Percentiles rank a stretch among this genome's conserved stretches.
phyloP scores from a whole-genome alignment of 228 moss, liverwort and hornwort species.

The Sphagnum fallax region DNA sequence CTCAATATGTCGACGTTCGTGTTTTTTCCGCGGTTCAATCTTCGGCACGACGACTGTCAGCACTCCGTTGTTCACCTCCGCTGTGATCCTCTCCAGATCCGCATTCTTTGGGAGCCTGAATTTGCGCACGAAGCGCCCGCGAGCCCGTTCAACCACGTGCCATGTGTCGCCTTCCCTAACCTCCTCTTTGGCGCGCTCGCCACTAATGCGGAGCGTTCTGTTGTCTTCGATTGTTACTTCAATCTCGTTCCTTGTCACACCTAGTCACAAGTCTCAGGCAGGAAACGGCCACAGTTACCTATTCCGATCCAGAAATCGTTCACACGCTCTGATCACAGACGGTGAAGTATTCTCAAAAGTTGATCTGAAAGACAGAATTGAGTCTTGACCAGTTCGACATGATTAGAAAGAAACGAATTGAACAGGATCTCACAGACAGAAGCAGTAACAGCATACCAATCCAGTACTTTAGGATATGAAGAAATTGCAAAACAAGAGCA shows the following conservation, averaged over 20 bases:
- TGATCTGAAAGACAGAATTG: too few relatives aligned
- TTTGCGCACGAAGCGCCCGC: not conserved
- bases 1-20: not conserved
- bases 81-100: not conserved
- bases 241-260: not conserved
- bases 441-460: too few relatives aligned
- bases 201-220: not conserved
- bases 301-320: too few relatives aligned
- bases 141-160: not conserved
- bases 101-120: not conserved
- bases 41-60: not conserved
- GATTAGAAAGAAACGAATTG: too few relatives aligned
- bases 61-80: not conserved
- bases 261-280: not conserved
- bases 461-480: too few relatives aligned
- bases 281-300: too few relatives aligned
- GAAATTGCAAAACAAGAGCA: too few relatives aligned
- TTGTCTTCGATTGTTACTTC: not conserved
- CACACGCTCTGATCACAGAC: too few relatives aligned
- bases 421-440: too few relatives aligned
- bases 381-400: too few relatives aligned
- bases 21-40: not conserved
- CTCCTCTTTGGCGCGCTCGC: not conserved
- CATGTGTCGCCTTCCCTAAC: not conserved
- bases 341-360: too few relatives aligned